Conservation (phyloP, 2,329 filamentous ascomycete species). For the Ceratocystis diversiconidia region DNA sequence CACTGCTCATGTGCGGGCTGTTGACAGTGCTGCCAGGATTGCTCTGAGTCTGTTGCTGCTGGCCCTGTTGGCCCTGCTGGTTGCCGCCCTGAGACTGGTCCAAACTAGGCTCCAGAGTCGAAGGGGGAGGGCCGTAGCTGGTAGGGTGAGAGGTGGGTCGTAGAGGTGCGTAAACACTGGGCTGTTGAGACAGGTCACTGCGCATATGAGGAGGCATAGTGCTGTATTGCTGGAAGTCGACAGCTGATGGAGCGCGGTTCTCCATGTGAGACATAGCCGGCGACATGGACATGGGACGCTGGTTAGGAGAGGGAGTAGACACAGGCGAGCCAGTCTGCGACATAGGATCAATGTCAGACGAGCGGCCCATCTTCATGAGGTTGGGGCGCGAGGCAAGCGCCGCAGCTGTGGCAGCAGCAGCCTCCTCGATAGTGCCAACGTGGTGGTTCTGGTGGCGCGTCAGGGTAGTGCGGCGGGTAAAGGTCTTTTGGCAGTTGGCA, state of each 20-base stretch:
- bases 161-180: constrained; percentile 45
- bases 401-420: constrained; percentile 74
- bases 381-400: constrained; percentile 50
- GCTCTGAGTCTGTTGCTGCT: constrained; percentile 47
- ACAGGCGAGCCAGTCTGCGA: constrained; percentile 60
- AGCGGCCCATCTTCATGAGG: constrained; percentile 30
- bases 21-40: constrained; percentile 55
- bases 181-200: constrained; percentile 55
- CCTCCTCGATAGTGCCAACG: constrained; percentile 87
- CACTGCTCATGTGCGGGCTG: constrained; percentile 70
- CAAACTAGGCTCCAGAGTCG: constrained; percentile 67
- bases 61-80: constrained; percentile 25
- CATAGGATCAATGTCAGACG: constrained; percentile 56
- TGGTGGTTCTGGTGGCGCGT: constrained; percentile 95
- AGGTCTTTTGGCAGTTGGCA: constrained; percentile 95
- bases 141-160: constrained; percentile 75
- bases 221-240: constrained; percentile 55
- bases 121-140: constrained; percentile 63
- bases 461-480: constrained; percentile 85
- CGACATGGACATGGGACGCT: constrained; percentile 65
- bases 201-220: constrained; percentile 74
- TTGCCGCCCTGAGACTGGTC: constrained; percentile 38
- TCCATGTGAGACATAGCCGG: constrained; percentile 48
- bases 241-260: background rate
- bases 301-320: constrained; percentile 71